Conservation (phyloP, 148 eudicot genomes). For the Spergularia marina region DNA sequence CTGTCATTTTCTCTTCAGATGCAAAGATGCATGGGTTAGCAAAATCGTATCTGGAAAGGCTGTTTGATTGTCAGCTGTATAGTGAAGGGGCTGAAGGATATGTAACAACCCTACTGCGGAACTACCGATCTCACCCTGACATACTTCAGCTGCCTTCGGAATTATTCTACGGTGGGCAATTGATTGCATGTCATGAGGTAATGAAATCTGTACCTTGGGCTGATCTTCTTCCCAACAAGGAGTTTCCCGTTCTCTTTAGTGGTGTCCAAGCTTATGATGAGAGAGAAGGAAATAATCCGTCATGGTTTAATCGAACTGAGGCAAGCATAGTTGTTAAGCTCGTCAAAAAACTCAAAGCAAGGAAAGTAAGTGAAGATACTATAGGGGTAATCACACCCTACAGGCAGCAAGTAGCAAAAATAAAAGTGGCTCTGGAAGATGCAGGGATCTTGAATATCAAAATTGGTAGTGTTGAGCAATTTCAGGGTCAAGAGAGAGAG, state of each 20-base stretch:
- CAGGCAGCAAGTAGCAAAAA: slow-evolving; percentile 81
- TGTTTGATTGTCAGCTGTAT: slow-evolving; percentile 58
- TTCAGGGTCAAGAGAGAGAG: slow-evolving; percentile 89
- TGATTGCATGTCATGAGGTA: slow-evolving; percentile 54
- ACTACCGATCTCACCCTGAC: slow-evolving; percentile 75
- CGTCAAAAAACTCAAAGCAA: slow-evolving; percentile 39
- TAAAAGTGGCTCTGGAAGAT: slow-evolving; percentile 57
- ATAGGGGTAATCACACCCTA: slow-evolving; percentile 95
- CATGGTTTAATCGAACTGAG: slow-evolving; percentile 97
- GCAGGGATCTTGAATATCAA: slow-evolving; percentile 39
- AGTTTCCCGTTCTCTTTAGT: slow-evolving; percentile 72
- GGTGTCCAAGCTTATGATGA: slow-evolving; percentile 93
- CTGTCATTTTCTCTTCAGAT: slow-evolving; percentile 62
- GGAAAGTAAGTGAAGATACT: slow-evolving; percentile 43
- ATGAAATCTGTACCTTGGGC: slow-evolving; percentile 37
- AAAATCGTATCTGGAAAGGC: slow-evolving; percentile 66
- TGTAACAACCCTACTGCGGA: slow-evolving; percentile 65
- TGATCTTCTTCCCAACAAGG: slow-evolving; percentile 58
- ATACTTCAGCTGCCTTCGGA: slow-evolving; percentile 75
- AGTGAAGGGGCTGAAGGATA: slow-evolving; percentile 49
- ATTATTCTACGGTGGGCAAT: slow-evolving; percentile 62
- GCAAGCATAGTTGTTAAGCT: slow-evolving; percentile 82
- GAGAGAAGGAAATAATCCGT: slow-evolving; percentile 91
- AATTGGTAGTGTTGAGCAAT: slow-evolving; percentile 95
- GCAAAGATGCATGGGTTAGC: slow-evolving; percentile 73